phyloP scores from a whole-genome alignment of 2,329 filamentous ascomycete species.

The Ilyonectria robusta region DNA sequence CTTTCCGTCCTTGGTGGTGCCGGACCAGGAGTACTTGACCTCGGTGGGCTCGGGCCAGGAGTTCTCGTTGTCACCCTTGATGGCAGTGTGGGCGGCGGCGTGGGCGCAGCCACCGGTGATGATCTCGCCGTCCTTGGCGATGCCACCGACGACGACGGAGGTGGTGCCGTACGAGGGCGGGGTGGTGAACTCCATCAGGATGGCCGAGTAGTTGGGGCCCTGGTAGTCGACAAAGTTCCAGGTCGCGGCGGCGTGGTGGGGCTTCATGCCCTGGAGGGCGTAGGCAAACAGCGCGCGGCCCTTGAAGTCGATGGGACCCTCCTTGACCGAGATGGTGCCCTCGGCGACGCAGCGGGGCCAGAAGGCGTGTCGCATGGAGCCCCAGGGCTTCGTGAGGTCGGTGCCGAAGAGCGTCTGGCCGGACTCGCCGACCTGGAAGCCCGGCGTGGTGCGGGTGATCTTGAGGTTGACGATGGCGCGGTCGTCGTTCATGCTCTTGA shows the following conservation, averaged over 20 bases:
- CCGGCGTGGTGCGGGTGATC: conserved; percentile 81
- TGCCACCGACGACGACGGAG: conserved; percentile 84
- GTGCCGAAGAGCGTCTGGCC: conserved; percentile 90
- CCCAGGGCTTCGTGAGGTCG: conserved; percentile 89
- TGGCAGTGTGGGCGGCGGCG: conserved; percentile 77
- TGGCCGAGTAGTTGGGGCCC: conserved; percentile 85
- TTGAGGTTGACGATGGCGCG: conserved; percentile 88
- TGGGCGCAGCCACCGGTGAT: conserved; percentile 78
- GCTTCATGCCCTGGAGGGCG: conserved; percentile 98
- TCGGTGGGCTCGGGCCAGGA: conserved; percentile 90
- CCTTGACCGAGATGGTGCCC: conserved; percentile 86
- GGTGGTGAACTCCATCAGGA: conserved; percentile 97
- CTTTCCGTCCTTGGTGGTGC: conserved; percentile 83
- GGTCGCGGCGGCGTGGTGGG: conserved; percentile 90
- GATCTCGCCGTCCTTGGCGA: conserved; percentile 86
- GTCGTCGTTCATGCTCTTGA: conserved; percentile 91
- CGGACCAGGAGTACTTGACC: conserved; percentile 83
- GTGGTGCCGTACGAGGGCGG: conserved; percentile 93
- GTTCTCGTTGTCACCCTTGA: conserved; percentile 80
- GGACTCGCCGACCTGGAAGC: conserved; percentile 87
- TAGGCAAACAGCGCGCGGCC: conserved; percentile 86
- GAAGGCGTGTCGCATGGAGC: conserved; percentile 90
- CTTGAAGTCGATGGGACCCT: conserved; percentile 85
- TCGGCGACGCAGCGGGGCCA: conserved; percentile 90
- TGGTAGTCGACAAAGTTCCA: conserved; percentile 98